Evolutionary conservation across 1,284 basidiomycete genomes (phyloP), one percentile per base, ranked within the genome.

Genomic region (Cronartium quercuum): DNA sequence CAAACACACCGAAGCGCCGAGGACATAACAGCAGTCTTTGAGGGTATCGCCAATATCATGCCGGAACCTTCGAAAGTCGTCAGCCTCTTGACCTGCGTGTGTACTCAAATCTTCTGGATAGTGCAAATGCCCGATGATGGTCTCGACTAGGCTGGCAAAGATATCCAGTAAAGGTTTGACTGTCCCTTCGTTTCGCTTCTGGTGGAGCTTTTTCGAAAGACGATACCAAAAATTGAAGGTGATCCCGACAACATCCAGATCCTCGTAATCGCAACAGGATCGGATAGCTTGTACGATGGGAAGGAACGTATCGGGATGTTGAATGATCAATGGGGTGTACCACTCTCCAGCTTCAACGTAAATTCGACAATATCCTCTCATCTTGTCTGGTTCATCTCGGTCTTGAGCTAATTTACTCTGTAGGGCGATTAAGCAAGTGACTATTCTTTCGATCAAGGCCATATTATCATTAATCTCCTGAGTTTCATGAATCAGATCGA

Each of bases 161-260:
- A 94, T 88, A 66, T 91, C 88, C 64, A 89, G 79, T 80, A 97
- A 91, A 0, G 88, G 84, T 78, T 85, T 87, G 37, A 78, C 77
- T 10, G 58, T 75, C 38, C 61, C 75, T 75, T 82, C 81, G 62
- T 47, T 67, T 62, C 66, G 34, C 35, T 75, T 61, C 82, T 91
- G 91, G 73, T 89, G 89, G 55, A 96, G 87, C 73, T 87, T 88
- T 79, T 90, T 88, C 7, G 92, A 89, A 51, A 95, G 88, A 37
- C 89, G 89, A 87, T 93, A 94, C 96, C 96, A 99, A 85, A 98
- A 98, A 60, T 91, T 89, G 85, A 98, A 97, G 7, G 96, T 98
- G 83, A 98, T 96, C 15, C 91, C 92, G 42, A 97, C 95, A 80
- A 98, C 91, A 81, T 98, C 96, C 75, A 98, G 88, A 81, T 98